A percentile compares a stretch with the other conserved stretches of the same genome.
These are phyloP conservation scores for Gossypium thurberi DNA, from an alignment of 345 rosid species.

Conservation along the genomic window DNA sequence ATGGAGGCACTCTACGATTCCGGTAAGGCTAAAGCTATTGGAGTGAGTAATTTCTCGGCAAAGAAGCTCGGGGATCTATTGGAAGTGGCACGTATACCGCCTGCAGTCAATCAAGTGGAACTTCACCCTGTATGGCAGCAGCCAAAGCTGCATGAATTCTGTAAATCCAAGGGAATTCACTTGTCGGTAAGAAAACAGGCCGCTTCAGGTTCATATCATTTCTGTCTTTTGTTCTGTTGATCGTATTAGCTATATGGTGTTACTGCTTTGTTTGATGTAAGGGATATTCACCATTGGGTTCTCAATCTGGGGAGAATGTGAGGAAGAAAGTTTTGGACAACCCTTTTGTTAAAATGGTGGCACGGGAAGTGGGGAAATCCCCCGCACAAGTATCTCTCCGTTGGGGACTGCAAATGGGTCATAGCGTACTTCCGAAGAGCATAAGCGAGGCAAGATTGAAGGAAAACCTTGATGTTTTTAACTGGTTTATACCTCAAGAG, in stretches of 20 bases:
- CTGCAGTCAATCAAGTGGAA: conserved; percentile 55
- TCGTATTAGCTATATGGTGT: background rate
- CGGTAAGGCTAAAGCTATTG: conserved; percentile 50
- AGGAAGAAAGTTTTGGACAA: conserved; percentile 28
- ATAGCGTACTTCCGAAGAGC: conserved; percentile 44
- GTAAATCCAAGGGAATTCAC: conserved; percentile 58
- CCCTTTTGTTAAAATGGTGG: conserved; percentile 26
- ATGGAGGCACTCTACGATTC: conserved; percentile 42
- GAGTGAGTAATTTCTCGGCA: conserved; percentile 41
- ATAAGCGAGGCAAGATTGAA: conserved; percentile 33
- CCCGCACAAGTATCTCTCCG: conserved; percentile 46
- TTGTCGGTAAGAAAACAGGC: conserved; percentile 32
- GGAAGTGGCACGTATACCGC: conserved; percentile 22
- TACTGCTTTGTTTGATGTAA: conserved; percentile 7
- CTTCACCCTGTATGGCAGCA: conserved; percentile 63
- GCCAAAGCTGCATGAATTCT: conserved; percentile 39
- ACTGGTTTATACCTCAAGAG: conserved; percentile 25
- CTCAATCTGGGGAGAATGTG: conserved; percentile 11
- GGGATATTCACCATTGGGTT: conserved; percentile 46
- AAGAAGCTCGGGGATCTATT: conserved; percentile 36
- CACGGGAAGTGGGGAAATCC: conserved; percentile 31
- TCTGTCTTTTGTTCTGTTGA: background rate
- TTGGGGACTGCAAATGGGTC: conserved; percentile 50
- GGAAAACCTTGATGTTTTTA: conserved; percentile 28
- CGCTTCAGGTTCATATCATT: background rate